Evolutionary conservation across 352 stramenopile genomes (phyloP).

Genomic region (Phytophthora syringae): DNA sequence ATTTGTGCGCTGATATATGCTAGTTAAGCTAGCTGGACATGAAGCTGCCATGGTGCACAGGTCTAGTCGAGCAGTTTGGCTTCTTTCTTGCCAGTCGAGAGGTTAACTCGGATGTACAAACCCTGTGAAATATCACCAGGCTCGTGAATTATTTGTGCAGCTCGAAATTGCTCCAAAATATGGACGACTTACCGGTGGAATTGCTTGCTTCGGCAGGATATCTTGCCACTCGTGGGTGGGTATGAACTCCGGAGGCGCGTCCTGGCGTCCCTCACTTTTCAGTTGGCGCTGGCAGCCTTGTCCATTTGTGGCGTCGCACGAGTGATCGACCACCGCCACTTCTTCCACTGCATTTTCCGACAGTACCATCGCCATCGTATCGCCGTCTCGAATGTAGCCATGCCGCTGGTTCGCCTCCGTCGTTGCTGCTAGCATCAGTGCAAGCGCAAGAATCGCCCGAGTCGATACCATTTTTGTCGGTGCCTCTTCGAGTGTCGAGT

Average conservation of each 20-base stretch:
- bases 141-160: background rate
- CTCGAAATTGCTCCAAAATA: background rate
- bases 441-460: constrained; percentile 1
- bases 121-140: constrained; percentile 29
- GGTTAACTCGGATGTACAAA: constrained; percentile 66
- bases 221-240: constrained; percentile 67
- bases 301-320: constrained; percentile 16
- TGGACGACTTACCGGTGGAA: constrained; percentile 45
- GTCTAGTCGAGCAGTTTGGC: constrained; percentile 57
- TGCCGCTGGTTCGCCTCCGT: background rate
- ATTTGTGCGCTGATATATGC: background rate
- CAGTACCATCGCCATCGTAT: constrained; percentile 30
- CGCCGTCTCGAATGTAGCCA: constrained; percentile 10
- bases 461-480: background rate
- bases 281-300: constrained; percentile 24
- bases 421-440: background rate
- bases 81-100: constrained; percentile 66
- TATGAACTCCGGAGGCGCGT: constrained; percentile 57
- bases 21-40: background rate
- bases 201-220: constrained; percentile 56
- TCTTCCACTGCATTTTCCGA: constrained; percentile 12
- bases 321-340: constrained; percentile 6
- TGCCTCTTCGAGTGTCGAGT: constrained; percentile 15
- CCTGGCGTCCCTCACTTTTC: constrained; percentile 2
- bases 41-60: background rate